A percentile compares a stretch with the other conserved stretches of the same genome.
phyloP scores from a whole-genome alignment of 176 grass and related monocot genomes.

The Phyllostachys edulis region DNA sequence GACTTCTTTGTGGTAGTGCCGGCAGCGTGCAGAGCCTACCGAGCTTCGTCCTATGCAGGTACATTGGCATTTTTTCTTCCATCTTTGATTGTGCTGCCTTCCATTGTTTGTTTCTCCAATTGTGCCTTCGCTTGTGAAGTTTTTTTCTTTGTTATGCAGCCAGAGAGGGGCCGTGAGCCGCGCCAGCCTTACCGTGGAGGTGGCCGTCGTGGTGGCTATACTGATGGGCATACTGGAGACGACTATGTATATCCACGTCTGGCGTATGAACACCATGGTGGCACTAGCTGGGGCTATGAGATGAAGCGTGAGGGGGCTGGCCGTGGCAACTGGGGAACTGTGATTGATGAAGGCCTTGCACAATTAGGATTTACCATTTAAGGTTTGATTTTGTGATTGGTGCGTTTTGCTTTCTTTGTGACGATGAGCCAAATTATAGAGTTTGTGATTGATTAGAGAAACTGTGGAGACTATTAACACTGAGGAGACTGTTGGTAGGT shows the following conservation, averaged over 20 bases:
- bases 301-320: conserved; percentile 79
- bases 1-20: too few relatives aligned
- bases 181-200: conserved; percentile 60
- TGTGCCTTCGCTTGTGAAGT: too few relatives aligned
- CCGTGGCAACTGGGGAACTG: conserved; percentile 77
- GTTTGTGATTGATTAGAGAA: too few relatives aligned
- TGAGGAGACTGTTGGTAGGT: background rate
- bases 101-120: too few relatives aligned
- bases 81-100: too few relatives aligned
- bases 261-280: conserved; percentile 69
- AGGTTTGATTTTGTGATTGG: background rate
- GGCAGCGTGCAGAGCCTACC: too few relatives aligned
- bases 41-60: too few relatives aligned
- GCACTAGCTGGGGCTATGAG: conserved; percentile 60
- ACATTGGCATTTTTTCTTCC: too few relatives aligned
- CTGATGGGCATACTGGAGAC: conserved; percentile 42
- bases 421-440: too few relatives aligned
- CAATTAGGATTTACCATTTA: conserved; percentile 49
- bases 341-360: conserved; percentile 44
- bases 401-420: background rate
- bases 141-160: background rate
- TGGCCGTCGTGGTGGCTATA: conserved; percentile 44
- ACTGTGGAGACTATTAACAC: too few relatives aligned
- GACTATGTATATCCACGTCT: too few relatives aligned
- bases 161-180: conserved; percentile 35